phyloP scores from a whole-genome alignment of 1,284 basidiomycete genomes.

The Phlebopus sp. region DNA sequence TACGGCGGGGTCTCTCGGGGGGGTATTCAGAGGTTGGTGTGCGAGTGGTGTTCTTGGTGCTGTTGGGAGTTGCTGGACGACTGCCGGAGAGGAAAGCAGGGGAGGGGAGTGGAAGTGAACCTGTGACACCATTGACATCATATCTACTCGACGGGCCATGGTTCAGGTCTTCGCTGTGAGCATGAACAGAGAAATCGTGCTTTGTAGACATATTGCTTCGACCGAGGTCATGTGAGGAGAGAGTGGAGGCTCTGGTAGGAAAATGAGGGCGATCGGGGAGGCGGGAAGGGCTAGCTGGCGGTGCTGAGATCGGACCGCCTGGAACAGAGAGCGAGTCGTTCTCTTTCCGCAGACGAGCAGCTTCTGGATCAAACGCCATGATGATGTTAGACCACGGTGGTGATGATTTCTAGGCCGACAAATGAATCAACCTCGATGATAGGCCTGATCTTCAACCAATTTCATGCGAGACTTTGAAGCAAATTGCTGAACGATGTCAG shows the following conservation, averaged over 20 bases:
- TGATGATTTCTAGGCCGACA: slow-evolving; percentile 7
- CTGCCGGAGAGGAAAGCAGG: slow-evolving; percentile 50
- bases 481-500: background rate
- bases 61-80: slow-evolving; percentile 53
- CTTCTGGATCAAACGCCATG: slow-evolving; percentile 33
- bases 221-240: slow-evolving; percentile 51
- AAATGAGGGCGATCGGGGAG: slow-evolving; percentile 49
- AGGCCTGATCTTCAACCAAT: slow-evolving; percentile 11
- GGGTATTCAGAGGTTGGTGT: slow-evolving; percentile 51
- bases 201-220: slow-evolving; percentile 44
- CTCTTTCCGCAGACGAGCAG: slow-evolving; percentile 29
- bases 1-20: slow-evolving; percentile 41
- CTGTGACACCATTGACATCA: slow-evolving; percentile 19
- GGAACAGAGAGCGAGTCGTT: slow-evolving; percentile 8
- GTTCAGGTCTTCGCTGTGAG: slow-evolving; percentile 71
- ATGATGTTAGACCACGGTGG: slow-evolving; percentile 4
- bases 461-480: slow-evolving; percentile 15
- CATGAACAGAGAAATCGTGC: slow-evolving; percentile 36
- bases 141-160: slow-evolving; percentile 39
- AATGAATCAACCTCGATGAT: slow-evolving; percentile 7
- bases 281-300: slow-evolving; percentile 35
- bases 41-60: slow-evolving; percentile 43
- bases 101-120: slow-evolving; percentile 43
- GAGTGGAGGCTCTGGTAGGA: slow-evolving; percentile 61
- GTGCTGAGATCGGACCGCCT: slow-evolving; percentile 32